Conservation (phyloP, 345 rosid genomes). For the Arabidopsis thaliana region DNA sequence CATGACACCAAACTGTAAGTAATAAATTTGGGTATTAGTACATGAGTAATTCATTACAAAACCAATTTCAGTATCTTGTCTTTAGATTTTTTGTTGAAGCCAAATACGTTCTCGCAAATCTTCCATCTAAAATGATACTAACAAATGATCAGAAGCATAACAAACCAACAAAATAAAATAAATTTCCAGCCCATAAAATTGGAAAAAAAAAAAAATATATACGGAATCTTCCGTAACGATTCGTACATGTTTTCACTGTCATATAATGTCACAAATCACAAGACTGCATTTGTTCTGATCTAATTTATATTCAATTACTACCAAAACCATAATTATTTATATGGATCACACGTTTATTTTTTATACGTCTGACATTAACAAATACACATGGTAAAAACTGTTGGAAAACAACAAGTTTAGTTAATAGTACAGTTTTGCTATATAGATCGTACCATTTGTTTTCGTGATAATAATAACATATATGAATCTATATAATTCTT, state of each 20-base stretch:
- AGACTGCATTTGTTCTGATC: conserved; percentile 22
- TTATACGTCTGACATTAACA: conserved; percentile 22
- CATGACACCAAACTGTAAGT: conserved; percentile 5
- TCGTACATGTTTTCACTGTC: conserved; percentile 43
- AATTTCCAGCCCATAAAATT: conserved; percentile 17
- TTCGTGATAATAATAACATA: neutral
- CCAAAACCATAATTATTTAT: neutral
- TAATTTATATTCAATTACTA: conserved; percentile 4
- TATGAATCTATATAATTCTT: neutral
- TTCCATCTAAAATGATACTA: conserved; percentile 13
- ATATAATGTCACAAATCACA: conserved; percentile 32
- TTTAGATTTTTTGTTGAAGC: neutral
- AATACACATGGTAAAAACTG: conserved; percentile 20
- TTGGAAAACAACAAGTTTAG: neutral
- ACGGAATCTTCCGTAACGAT: conserved; percentile 42
- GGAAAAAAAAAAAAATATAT: neutral
- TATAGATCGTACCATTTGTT: conserved; percentile 5
- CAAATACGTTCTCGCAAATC: neutral
- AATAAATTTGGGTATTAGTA: neutral
- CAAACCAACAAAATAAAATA: neutral
- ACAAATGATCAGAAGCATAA: conserved; percentile 8
- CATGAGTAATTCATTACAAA: neutral
- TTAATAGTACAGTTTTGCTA: neutral
- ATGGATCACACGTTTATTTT: conserved; percentile 1
- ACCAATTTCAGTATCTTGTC: neutral